phyloP scores from a whole-genome alignment of 345 rosid species.

The Anacardium occidentale region DNA sequence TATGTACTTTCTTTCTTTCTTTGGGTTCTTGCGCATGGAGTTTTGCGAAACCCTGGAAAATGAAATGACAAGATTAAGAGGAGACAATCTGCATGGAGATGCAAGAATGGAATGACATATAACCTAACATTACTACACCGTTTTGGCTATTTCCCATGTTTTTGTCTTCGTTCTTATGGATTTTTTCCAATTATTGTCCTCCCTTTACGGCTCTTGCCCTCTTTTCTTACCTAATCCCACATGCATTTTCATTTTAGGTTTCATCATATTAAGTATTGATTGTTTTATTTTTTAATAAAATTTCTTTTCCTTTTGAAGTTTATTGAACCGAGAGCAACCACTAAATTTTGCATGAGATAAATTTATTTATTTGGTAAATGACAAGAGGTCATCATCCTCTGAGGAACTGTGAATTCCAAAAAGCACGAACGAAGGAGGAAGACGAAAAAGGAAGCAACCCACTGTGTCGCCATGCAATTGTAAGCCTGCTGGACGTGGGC shows the following conservation, averaged over 20 bases:
- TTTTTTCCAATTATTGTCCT: slow-evolving; percentile 29
- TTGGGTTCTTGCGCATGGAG: slow-evolving; percentile 38
- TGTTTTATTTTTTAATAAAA: too few relatives aligned
- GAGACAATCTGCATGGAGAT: slow-evolving; percentile 41
- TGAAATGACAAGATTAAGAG: not conserved
- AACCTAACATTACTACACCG: slow-evolving; percentile 44
- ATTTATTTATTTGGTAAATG: not conserved
- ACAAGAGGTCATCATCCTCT: not conserved
- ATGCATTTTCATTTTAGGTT: not conserved
- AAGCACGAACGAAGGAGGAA: not conserved
- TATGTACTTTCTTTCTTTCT: not conserved
- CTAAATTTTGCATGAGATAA: too few relatives aligned
- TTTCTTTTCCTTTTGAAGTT: too few relatives aligned
- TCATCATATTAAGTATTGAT: not conserved
- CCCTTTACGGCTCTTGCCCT: not conserved
- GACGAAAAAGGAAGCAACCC: slow-evolving; percentile 1
- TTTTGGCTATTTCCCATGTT: slow-evolving; percentile 41
- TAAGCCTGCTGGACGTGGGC: slow-evolving; percentile 6
- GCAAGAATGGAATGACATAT: slow-evolving; percentile 19
- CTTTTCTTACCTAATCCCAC: slow-evolving; percentile 8
- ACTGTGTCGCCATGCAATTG: slow-evolving; percentile 18
- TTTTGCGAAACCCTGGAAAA: slow-evolving; percentile 34
- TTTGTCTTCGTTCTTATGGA: slow-evolving; percentile 43
- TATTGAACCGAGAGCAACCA: too few relatives aligned
- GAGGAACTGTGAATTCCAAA: not conserved